Evolutionary conservation across 441 rosid genomes (phyloP), one percentile per base, ranked within the genome.

Genomic region (Populus hybrid): DNA sequence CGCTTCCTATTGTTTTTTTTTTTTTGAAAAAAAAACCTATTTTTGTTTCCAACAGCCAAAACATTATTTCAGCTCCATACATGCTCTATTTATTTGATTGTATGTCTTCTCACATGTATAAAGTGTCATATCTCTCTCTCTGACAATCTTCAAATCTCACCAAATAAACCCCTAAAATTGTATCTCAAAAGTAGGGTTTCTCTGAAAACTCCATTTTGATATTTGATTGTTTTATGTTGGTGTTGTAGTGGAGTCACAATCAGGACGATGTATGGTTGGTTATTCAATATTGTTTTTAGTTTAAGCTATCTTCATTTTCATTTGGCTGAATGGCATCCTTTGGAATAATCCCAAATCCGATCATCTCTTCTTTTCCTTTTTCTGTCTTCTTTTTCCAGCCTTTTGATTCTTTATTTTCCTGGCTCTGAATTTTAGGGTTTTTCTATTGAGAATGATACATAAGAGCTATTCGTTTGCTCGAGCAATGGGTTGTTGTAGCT

Each of bases 301-400:
- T 72, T 86, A 77, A 82, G 82, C 72, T 83, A 73, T 67, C 85
- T 88, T 85, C 81, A 81, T 84, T 83, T 83, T 83, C 97, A 90
- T 84, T 83, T 91, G 81, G 93, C 97, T 79, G 95, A 94, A 83
- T 94, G 98, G 97, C 97, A 94, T 85, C 98, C 97, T 61, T 71
- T 94, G 91, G 89, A 94, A 86, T 86, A 86, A 86, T 59, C 21
- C 65, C 79, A 26, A 23, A 79, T 76, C 80, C 71, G 76, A 72
- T 74, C 80, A 26, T 91, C 94, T 88, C 72, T 79, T 66, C 76
- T 53, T 24, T 71, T 30, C 9, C 63, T 69, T 34, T 19, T 71
- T 77, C 69, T 59, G 63, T 46, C 57, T 46, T 14, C 57, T 57
- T 35, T 16, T 46, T 72, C 82, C 84, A 87, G 90, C 88, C 87